These are phyloP conservation scores for Mucor ambiguus DNA, from an alignment of 371 early-diverging fungal genomes.

Conservation along the genomic window DNA sequence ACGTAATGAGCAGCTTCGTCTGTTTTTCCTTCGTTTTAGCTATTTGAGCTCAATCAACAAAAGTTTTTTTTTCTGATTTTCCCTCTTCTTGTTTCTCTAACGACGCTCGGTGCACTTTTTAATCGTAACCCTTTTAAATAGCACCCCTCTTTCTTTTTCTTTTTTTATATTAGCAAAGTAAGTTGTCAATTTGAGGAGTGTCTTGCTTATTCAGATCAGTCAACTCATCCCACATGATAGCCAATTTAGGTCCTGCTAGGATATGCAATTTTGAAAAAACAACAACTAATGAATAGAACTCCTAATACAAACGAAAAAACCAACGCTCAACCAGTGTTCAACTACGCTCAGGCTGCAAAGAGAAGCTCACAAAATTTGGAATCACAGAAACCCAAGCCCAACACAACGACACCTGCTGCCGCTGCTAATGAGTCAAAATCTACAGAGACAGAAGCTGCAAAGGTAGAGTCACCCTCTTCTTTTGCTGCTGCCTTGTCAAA, in stretches of 20 bases:
- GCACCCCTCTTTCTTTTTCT: constrained; percentile 15
- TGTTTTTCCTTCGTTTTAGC: constrained; percentile 8
- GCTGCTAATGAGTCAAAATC: constrained; percentile 19
- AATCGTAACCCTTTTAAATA: constrained; percentile 16
- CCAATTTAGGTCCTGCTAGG: constrained; percentile 34
- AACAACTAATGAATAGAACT: constrained; percentile 51
- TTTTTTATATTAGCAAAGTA: constrained; percentile 19
- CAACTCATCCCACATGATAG: not conserved
- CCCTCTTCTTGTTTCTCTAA: constrained; percentile 11
- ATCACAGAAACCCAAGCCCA: constrained; percentile 18
- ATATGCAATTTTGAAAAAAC: constrained; percentile 41
- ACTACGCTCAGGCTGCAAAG: constrained; percentile 51
- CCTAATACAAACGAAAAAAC: constrained; percentile 37
- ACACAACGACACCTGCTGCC: constrained; percentile 10
- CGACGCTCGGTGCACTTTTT: constrained; percentile 25
- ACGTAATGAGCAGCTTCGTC: not conserved
- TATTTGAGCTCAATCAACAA: constrained; percentile 7
- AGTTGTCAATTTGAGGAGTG: not conserved
- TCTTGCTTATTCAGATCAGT: not conserved
- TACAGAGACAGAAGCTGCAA: constrained; percentile 17
- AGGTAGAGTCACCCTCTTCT: constrained; percentile 31
- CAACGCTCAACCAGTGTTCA: constrained; percentile 45
- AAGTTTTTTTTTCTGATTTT: constrained; percentile 14
- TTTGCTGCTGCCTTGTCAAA: constrained; percentile 40
- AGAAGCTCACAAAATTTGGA: constrained; percentile 38